Evolutionary conservation across 805 yeast species (phyloP).

Genomic region (Candida broadrunensis): DNA sequence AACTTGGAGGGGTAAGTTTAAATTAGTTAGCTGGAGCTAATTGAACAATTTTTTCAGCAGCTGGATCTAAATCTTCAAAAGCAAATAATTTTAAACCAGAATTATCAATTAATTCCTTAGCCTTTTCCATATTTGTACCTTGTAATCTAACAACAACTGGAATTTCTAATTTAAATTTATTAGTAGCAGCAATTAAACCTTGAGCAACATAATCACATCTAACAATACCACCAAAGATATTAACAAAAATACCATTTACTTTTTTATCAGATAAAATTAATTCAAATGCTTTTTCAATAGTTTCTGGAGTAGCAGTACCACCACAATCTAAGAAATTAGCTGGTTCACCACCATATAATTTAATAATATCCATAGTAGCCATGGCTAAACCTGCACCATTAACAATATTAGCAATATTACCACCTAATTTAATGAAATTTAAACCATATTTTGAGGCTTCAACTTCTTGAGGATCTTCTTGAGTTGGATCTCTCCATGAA

Average conservation of each 20-base stretch:
- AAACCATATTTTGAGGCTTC: conserved; percentile 86
- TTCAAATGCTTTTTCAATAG: conserved; percentile 95
- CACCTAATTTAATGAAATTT: conserved; percentile 96
- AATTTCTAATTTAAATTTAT: conserved; percentile 82
- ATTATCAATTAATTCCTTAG: conserved; percentile 78
- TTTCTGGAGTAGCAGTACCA: conserved; percentile 99
- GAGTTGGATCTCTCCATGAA: conserved; percentile 95
- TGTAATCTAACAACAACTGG: conserved; percentile 98
- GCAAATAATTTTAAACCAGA: conserved; percentile 93
- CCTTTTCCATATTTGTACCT: conserved; percentile 93
- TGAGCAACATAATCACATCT: conserved; percentile 98
- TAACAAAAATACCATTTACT: conserved; percentile 94
- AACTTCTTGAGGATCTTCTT: conserved; percentile 97
- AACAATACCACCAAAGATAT: conserved; percentile 99
- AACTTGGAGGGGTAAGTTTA: too few relatives aligned
- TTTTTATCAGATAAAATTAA: conserved; percentile 84
- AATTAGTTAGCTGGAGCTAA: conserved; percentile 40
- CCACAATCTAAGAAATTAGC: conserved; percentile 99
- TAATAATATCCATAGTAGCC: conserved; percentile 99
- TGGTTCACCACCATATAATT: conserved; percentile 97
- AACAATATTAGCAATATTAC: conserved; percentile 97
- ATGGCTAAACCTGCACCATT: conserved; percentile 99
- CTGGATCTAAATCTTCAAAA: conserved; percentile 90
- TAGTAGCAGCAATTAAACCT: conserved; percentile 94
- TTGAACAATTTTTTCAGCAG: conserved; percentile 92